These are phyloP conservation scores for Fusarium torulosum DNA, from an alignment of 2,329 filamentous ascomycete genomes.

Conservation along the genomic window DNA sequence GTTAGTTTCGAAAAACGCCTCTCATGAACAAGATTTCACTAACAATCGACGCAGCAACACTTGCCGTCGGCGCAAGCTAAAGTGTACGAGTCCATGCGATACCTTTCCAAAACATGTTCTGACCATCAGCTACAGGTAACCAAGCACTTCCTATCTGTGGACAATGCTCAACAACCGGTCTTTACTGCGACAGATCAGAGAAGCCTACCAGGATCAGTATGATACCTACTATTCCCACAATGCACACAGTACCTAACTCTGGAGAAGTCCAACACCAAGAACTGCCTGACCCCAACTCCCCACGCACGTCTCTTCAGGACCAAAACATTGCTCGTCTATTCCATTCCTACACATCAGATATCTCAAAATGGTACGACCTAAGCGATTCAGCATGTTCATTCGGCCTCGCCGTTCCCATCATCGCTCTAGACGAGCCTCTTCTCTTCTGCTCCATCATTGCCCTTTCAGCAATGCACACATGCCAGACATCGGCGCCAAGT, in stretches of 20 bases:
- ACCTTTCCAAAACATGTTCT: neutral
- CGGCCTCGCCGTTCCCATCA: slow-evolving; percentile 50
- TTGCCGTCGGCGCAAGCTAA: slow-evolving; percentile 55
- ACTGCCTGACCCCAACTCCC: slow-evolving; percentile 30
- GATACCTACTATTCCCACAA: rapidly evolving
- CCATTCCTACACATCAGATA: slow-evolving; percentile 54
- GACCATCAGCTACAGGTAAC: slow-evolving; percentile 46
- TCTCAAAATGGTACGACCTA: slow-evolving; percentile 63
- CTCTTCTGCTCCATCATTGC: slow-evolving; percentile 61
- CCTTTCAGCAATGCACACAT: slow-evolving; percentile 58
- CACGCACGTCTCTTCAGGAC: slow-evolving; percentile 49
- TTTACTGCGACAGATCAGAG: slow-evolving; percentile 53
- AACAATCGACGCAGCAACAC: slow-evolving; percentile 49
- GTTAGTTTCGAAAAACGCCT: neutral
- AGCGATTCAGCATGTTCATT: slow-evolving; percentile 56
- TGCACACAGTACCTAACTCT: neutral
- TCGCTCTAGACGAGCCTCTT: slow-evolving; percentile 56
- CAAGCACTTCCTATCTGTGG: slow-evolving; percentile 51
- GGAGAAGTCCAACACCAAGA: slow-evolving; percentile 15
- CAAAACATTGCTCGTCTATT: slow-evolving; percentile 54
- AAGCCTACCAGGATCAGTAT: slow-evolving; percentile 33
- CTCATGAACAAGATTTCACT: neutral
- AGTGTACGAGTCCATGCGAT: slow-evolving; percentile 44
- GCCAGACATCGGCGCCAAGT: slow-evolving; percentile 49
- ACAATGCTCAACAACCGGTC: slow-evolving; percentile 49